These are phyloP conservation scores for Chytriomyces confervae DNA, from an alignment of 192 early-diverging fungal genomes.

Conservation along the genomic window DNA sequence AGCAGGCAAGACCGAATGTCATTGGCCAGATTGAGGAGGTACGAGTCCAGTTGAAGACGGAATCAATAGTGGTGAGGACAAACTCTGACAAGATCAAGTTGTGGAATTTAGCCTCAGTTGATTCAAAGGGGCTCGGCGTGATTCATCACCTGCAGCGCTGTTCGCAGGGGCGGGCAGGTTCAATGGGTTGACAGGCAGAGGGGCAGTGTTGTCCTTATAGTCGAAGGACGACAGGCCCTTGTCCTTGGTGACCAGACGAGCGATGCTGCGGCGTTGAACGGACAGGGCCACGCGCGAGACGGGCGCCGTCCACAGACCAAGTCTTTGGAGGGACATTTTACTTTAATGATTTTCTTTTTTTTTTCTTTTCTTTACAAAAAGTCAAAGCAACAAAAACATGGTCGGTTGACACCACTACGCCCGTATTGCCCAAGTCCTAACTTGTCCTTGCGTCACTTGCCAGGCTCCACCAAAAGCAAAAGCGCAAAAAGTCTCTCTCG, in stretches of 20 bases:
- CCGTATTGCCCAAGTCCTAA: background rate
- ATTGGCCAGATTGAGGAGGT: conserved; percentile 82
- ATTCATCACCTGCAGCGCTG: conserved; percentile 52
- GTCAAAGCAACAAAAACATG: conserved; percentile 4
- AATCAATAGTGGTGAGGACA: conserved; percentile 88
- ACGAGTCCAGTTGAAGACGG: conserved; percentile 91
- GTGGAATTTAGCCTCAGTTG: background rate
- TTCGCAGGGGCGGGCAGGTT: conserved; percentile 53
- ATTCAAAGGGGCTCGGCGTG: background rate
- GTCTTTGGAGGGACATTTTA: background rate
- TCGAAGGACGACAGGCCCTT: conserved; percentile 46
- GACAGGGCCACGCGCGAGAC: background rate
- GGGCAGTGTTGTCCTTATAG: conserved; percentile 32
- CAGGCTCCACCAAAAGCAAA: conserved; percentile 65
- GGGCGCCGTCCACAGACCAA: background rate
- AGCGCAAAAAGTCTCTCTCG: conserved; percentile 86
- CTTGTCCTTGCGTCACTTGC: background rate
- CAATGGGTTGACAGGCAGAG: conserved; percentile 54
- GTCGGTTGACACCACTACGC: background rate
- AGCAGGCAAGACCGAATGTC: conserved; percentile 89
- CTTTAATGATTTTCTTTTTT: background rate
- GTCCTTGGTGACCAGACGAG: conserved; percentile 39
- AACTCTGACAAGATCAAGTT: conserved; percentile 39
- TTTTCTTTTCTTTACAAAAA: conserved; percentile 8
- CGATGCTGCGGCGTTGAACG: conserved; percentile 27